Evolutionary conservation across 1,284 basidiomycete species (phyloP).

Genomic region (Trametes polyzona): DNA sequence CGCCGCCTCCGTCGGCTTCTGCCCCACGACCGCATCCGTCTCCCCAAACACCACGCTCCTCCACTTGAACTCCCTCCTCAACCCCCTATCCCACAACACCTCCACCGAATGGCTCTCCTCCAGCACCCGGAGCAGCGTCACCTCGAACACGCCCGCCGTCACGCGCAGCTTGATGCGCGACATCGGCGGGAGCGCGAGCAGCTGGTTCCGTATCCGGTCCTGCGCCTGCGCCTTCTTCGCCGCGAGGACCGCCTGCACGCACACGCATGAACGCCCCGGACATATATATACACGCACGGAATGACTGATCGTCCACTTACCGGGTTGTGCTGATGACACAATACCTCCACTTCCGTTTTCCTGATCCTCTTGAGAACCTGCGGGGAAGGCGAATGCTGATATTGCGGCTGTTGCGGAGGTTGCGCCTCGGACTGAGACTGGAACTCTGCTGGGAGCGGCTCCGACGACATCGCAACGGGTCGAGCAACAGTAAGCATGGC

Average conservation of each 20-base stretch:
- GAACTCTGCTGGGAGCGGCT: background rate
- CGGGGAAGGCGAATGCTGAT: conserved; percentile 30
- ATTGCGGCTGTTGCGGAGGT: background rate
- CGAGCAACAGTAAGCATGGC: background rate
- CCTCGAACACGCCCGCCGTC: conserved; percentile 80
- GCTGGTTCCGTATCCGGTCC: conserved; percentile 65
- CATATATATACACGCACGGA: background rate
- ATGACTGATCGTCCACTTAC: conserved; percentile 47
- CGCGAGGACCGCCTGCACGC: conserved; percentile 63
- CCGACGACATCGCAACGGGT: background rate
- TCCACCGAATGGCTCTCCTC: conserved; percentile 72
- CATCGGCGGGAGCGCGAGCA: conserved; percentile 70
- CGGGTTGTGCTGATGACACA: conserved; percentile 85
- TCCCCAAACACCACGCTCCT: conserved; percentile 71
- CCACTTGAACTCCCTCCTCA: conserved; percentile 80
- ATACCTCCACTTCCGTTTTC: conserved; percentile 72
- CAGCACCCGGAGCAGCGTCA: conserved; percentile 70
- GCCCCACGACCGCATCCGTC: conserved; percentile 50
- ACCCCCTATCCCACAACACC: conserved; percentile 77
- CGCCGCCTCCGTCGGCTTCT: conserved; percentile 61
- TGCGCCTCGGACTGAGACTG: too few species aligned
- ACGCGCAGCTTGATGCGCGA: conserved; percentile 81
- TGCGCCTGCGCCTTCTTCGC: conserved; percentile 72
- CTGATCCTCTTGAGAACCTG: conserved; percentile 65
- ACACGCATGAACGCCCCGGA: background rate